phyloP scores from a whole-genome alignment of 768 basidiomycete species.

The Russula ochroleuca region DNA sequence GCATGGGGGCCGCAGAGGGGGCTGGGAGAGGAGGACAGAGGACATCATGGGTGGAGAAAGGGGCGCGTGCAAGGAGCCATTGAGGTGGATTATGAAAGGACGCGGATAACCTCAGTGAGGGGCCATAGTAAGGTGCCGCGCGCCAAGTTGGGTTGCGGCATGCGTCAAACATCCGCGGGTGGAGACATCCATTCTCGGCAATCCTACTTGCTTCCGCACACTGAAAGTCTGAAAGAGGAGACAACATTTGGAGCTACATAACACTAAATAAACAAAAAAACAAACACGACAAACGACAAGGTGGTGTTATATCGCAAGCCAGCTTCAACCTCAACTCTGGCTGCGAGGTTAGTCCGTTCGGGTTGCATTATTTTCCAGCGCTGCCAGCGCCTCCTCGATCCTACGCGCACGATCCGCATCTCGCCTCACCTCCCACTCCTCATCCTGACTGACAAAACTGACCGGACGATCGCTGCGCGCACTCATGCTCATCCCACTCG shows the following conservation, averaged over 20 bases:
- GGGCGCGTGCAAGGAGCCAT: not conserved
- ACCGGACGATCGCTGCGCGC: conserved; percentile 41
- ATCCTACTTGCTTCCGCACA: too few species aligned
- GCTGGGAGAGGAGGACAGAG: not conserved
- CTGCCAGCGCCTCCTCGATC: conserved; percentile 54
- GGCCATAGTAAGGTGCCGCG: too few species aligned
- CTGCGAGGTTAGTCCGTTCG: not conserved
- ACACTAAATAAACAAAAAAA: too few species aligned
- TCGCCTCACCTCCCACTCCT: conserved; percentile 52
- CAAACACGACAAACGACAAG: too few species aligned
- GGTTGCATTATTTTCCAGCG: conserved; percentile 33
- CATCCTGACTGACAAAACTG: conserved; percentile 53
- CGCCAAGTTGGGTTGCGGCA: too few species aligned
- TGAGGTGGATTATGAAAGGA: not conserved
- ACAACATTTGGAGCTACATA: too few species aligned
- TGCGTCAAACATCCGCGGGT: too few species aligned
- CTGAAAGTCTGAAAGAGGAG: too few species aligned
- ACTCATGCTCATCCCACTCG: conserved; percentile 28
- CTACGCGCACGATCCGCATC: conserved; percentile 50
- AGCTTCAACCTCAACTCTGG: not conserved
- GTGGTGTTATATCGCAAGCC: too few species aligned
- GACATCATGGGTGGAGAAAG: conserved; percentile 10
- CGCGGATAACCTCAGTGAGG: not conserved
- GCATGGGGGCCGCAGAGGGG: not conserved
- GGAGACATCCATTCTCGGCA: too few species aligned